Base-by-base conservation (phyloP, 2,329 filamentous ascomycete genomes). In the Penicillium sp. region DNA sequence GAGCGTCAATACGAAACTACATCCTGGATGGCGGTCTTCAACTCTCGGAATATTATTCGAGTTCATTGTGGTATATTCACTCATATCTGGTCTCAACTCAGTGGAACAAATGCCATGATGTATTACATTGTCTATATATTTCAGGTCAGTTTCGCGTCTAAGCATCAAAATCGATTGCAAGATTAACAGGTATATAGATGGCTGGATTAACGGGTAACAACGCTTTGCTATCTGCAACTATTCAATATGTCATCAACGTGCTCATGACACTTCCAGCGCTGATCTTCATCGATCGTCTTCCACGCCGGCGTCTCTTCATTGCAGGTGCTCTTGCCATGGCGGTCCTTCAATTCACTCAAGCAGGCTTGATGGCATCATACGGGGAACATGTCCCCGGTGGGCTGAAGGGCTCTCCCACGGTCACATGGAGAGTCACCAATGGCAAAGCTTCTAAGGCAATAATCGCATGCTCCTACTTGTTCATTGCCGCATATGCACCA, bases 381-480 rank as follows among this genome's bases (percentile, higher is more conserved):
- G 67, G 67, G 9, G 55, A 66, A 11, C 47, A 61, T 29, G 66
- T 64, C 11, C 65, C 64, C 13, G 62, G 61, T n/a, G 67, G 67
- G 18, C 39, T 63, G 38, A 22, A 52, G 7, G 55, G 56, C 22
- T 57, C 54, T 14, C 52, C 55, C 7, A 54, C 42, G 3, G 51
- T 55, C 21, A 57, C 54, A 8, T 59, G 61, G 59, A 53, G 48
- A 36, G 59, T 65, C 16, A 60, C 64, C 34, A 58, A 62, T 42
- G 45, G 58, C 8, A 56, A 63, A 38, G 64, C 65, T 18, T 65
- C 62, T 9, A 81, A 80, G 50, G 86, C 79, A 18, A 82, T 90
- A 47, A 86, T 88, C 27, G 83, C 84, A 4, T 86, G 81, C 72
- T 85, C 84, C 1, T 88, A 88, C 65, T 79, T 88, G 38, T 88